Conservation (phyloP, 2,329 filamentous ascomycete genomes). For the Botrytis cinerea region DNA sequence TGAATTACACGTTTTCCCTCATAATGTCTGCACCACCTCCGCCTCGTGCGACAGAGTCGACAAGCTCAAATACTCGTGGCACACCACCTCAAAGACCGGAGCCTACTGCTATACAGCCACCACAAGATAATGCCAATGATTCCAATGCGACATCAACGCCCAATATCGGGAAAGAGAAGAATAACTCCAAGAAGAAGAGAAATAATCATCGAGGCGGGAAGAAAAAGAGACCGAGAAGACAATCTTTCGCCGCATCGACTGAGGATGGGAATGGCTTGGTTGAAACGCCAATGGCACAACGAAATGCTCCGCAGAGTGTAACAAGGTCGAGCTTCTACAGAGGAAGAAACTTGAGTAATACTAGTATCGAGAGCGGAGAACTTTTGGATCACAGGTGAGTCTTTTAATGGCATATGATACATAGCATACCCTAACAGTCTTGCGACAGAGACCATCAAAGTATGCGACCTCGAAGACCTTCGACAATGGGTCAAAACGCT, state of each 20-base stretch:
- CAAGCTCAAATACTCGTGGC: constrained; percentile 25
- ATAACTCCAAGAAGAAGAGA: constrained; percentile 59
- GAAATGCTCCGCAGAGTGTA: constrained; percentile 38
- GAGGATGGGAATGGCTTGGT: constrained; percentile 48
- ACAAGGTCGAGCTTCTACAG: constrained; percentile 50
- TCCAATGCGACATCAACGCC: constrained; percentile 33
- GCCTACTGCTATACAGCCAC: constrained; percentile 35
- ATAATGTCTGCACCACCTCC: constrained; percentile 33
- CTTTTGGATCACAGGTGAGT: constrained; percentile 80
- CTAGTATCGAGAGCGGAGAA: constrained; percentile 85
- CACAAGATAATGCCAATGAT: constrained; percentile 21
- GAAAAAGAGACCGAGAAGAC: constrained; percentile 73
- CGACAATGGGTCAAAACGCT: constrained; percentile 45
- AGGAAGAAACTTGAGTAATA: constrained; percentile 69
- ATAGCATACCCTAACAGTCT: constrained; percentile 26
- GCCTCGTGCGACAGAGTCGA: constrained; percentile 26
- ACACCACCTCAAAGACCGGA: constrained; percentile 31
- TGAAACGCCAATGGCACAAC: constrained; percentile 42
- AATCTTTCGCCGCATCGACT: constrained; percentile 72
- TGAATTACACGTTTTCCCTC: background rate
- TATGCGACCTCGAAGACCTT: constrained; percentile 65
- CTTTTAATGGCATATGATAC: constrained; percentile 19
- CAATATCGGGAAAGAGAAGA: constrained; percentile 20
- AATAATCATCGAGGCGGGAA: constrained; percentile 75
- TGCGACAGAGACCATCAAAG: constrained; percentile 44